phyloP scores from a whole-genome alignment of 768 basidiomycete species.

The Termitomyces sp. region DNA sequence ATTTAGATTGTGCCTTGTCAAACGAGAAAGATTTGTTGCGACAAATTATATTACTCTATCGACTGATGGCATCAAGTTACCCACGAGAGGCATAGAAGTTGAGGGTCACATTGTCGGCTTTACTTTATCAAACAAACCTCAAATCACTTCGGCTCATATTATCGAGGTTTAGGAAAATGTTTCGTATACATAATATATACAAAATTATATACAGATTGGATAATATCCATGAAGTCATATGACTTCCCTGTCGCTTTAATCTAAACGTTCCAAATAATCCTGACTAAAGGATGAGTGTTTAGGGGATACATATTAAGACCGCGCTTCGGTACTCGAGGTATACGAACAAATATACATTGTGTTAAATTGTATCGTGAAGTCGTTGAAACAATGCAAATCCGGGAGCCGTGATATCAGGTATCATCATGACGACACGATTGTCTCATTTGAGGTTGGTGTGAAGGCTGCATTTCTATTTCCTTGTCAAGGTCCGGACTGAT shows the following conservation, averaged over 20 bases:
- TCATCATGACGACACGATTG: not conserved
- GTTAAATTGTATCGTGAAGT: not conserved
- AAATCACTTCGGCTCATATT: not conserved
- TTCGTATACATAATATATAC: not conserved
- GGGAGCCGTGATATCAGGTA: not conserved
- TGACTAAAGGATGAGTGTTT: not conserved
- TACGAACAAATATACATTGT: not conserved
- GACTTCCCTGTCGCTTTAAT: not conserved
- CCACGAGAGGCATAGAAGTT: not conserved
- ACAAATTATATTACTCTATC: not conserved
- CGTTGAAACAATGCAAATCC: not conserved
- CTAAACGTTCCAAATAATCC: not conserved
- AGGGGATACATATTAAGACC: no score
- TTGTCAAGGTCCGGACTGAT: constrained; percentile 13
- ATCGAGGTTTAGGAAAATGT: not conserved
- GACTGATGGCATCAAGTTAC: not conserved
- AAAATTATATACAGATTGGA: not conserved
- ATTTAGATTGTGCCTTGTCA: not conserved
- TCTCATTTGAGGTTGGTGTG: not conserved
- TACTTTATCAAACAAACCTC: not conserved
- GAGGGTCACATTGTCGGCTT: not conserved
- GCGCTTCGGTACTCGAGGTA: not conserved
- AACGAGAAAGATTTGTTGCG: not conserved
- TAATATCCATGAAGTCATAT: not conserved
- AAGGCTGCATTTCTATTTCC: constrained; percentile 6